A percentile compares a stretch with the other conserved stretches of the same genome.
Conservation (phyloP, 805 yeast species). For the Dipodascopsis tothii region DNA sequence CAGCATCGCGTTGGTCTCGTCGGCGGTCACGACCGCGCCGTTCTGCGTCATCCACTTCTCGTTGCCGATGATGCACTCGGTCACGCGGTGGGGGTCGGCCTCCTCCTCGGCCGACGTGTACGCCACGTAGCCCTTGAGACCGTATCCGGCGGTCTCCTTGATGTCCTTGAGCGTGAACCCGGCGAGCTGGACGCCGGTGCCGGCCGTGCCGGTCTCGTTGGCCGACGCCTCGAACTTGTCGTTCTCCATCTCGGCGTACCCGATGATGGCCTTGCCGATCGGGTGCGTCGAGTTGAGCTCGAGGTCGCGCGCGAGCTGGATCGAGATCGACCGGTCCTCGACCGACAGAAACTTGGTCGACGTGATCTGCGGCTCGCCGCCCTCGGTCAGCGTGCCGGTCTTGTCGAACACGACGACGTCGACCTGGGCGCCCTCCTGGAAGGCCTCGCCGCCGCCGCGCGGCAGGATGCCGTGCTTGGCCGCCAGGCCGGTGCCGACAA, state of each 20-base stretch:
- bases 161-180: conserved; percentile 38
- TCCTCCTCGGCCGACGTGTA: conserved; percentile 21
- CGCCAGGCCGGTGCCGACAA: conserved; percentile 72
- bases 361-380: conserved; percentile 53
- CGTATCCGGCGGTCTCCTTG: conserved; percentile 54
- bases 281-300: conserved; percentile 66
- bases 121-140: conserved; percentile 42
- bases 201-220: not conserved
- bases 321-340: conserved; percentile 27
- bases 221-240: conserved; percentile 2
- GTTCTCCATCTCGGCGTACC: conserved; percentile 31
- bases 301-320: conserved; percentile 50
- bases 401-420: conserved; percentile 68
- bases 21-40: conserved; percentile 34
- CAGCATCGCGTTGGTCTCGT: conserved; percentile 34
- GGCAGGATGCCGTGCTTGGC: conserved; percentile 71
- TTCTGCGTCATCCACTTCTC: conserved; percentile 50
- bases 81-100: conserved; percentile 12
- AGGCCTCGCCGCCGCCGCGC: conserved; percentile 75
- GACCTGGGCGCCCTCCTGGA: conserved; percentile 63
- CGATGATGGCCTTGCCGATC: conserved; percentile 50
- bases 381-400: conserved; percentile 66
- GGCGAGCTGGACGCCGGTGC: conserved; percentile 13
- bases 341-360: conserved; percentile 34
- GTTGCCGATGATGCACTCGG: conserved; percentile 42